A percentile compares a stretch with the other conserved stretches of the same genome.
phyloP scores from a whole-genome alignment of 1,284 basidiomycete species.

The Trametes polyzona region DNA sequence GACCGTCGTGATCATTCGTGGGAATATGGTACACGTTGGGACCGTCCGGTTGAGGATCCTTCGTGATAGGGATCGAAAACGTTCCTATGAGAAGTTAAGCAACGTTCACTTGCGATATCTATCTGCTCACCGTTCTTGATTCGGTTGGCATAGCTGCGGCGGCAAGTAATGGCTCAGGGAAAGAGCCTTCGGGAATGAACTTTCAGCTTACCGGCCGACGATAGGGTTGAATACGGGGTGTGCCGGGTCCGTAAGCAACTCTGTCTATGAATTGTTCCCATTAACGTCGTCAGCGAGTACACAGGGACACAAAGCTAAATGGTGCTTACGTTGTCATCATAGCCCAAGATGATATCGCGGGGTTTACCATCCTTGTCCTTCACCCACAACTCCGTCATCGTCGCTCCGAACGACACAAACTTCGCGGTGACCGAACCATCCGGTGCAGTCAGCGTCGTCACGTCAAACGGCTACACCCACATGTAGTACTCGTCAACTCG shows the following conservation, averaged over 20 bases:
- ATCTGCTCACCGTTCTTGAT: slow-evolving; percentile 53
- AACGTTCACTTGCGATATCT: too few relatives aligned
- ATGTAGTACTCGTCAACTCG: neutral
- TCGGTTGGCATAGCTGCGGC: slow-evolving; percentile 49
- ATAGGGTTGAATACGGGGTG: slow-evolving; percentile 57
- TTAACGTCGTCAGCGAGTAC: neutral
- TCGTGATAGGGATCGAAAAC: slow-evolving; percentile 59
- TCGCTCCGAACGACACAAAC: slow-evolving; percentile 57
- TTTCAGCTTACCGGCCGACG: slow-evolving; percentile 44
- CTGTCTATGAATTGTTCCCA: slow-evolving; percentile 39
- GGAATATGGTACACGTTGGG: slow-evolving; percentile 54
- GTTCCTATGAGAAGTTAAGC: slow-evolving; percentile 42
- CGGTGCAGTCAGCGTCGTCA: slow-evolving; percentile 50
- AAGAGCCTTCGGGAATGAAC: neutral
- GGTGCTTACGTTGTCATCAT: slow-evolving; percentile 51
- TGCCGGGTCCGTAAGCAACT: slow-evolving; percentile 47
- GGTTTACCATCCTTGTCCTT: slow-evolving; percentile 49
- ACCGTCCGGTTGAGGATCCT: slow-evolving; percentile 47
- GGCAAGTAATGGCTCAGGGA: neutral
- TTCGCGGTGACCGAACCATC: slow-evolving; percentile 58
- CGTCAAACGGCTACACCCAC: slow-evolving; percentile 47
- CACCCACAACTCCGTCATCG: slow-evolving; percentile 55
- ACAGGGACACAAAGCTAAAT: neutral
- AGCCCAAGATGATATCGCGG: slow-evolving; percentile 55
- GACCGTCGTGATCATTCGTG: slow-evolving; percentile 52